A percentile compares a stretch with the other conserved stretches of the same genome.
These are phyloP conservation scores for Coemansia sp. DNA, from an alignment of 192 early-diverging fungal genomes.

Conservation along the genomic window DNA sequence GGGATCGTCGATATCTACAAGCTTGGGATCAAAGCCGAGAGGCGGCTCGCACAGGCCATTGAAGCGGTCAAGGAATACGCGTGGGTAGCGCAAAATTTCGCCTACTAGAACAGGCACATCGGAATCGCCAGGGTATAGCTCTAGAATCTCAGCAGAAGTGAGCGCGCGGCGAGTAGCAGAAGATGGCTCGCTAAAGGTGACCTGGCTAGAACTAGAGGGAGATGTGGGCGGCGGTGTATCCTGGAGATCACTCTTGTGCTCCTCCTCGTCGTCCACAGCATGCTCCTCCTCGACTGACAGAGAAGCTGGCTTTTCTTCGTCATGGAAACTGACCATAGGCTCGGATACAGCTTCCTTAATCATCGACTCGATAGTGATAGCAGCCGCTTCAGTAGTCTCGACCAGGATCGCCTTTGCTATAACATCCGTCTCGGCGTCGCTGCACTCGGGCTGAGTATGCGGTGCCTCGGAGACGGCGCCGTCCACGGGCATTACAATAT, in stretches of 20 bases:
- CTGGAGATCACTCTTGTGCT: not conserved
- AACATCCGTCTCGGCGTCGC: slow-evolving; percentile 16
- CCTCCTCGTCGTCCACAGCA: slow-evolving; percentile 4
- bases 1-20: slow-evolving; percentile 49
- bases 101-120: slow-evolving; percentile 55
- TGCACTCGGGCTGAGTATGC: not conserved
- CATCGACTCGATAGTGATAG: not conserved
- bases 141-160: slow-evolving; percentile 38
- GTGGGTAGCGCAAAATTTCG: slow-evolving; percentile 69
- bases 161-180: slow-evolving; percentile 42
- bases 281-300: slow-evolving; percentile 12
- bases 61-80: slow-evolving; percentile 81
- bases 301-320: slow-evolving; percentile 10
- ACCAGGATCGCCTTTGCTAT: slow-evolving; percentile 15
- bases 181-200: slow-evolving; percentile 50
- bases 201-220: slow-evolving; percentile 28
- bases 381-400: slow-evolving; percentile 3
- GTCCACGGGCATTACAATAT: not conserved
- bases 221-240: slow-evolving; percentile 4
- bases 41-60: slow-evolving; percentile 66
- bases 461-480: not conserved
- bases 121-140: slow-evolving; percentile 58
- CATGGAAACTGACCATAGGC: not conserved
- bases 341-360: slow-evolving; percentile 22
- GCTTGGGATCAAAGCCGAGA: slow-evolving; percentile 55